Base-by-base conservation (phyloP, 202 grass and related monocot species). In the Hordeum pubiflorum region DNA sequence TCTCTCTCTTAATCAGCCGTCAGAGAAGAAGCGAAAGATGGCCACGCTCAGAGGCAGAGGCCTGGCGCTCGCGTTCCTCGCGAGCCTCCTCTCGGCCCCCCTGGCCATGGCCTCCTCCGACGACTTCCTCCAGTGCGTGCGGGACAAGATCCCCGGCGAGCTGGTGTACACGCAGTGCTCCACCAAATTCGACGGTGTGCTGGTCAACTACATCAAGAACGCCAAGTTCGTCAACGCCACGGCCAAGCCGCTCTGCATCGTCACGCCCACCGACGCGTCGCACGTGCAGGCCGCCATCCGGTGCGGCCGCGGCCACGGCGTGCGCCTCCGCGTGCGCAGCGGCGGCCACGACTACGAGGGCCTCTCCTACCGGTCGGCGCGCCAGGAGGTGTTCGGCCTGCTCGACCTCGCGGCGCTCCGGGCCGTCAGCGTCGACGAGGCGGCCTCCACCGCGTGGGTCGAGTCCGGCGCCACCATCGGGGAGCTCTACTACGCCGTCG, bases 291-390 rank as follows among this genome's bases (percentile, higher is more conserved):
- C 85, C 17, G 65, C 76, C 52, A 60, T 93, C 52, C 17, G 9
- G 2, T 93, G 91, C 41, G 83, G 79, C 38, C 74, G 72, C 34
- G 20, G 2, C 1, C 43, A 64, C 22, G 82, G 76, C 40, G 48
- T 90, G 32, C 78, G 81, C 83, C 24, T 86, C 29, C 86, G 91
- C 60, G 79, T 81, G n/a, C 88, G 88, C 79, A 93, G 84, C 43
- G 90, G 91, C 41, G 90, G 90, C 70, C 50, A 54, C 50, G 50
- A 54, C 50, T 54, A 92, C 74, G 90, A 92, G 65, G 90, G 87
- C 15, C 83, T 89, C 2, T 92, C 90, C 6, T 92, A 82, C 69
- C 77, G 83, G 33, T 80, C 85, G 11, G 17, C 2, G 20, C 41
- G 40, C 26, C 2, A 17, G 22, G 34, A 68, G 46, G 70, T 58